Evolutionary conservation across 768 basidiomycete genomes (phyloP).

Genomic region (Boletellus ananiceps): DNA sequence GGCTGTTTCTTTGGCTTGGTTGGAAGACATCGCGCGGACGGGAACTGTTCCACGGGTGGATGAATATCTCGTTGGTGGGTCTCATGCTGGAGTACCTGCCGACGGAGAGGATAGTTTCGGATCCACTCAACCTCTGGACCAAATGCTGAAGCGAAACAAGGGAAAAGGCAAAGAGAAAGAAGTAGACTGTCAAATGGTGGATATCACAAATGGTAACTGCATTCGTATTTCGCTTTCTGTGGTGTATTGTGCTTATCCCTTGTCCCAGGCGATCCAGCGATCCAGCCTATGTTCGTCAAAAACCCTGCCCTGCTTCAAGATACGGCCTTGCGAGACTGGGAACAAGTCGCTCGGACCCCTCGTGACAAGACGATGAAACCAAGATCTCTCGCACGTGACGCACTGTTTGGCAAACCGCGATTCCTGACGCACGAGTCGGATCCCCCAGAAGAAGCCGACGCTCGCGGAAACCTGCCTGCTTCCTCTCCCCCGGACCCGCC

Average conservation of each 20-base stretch:
- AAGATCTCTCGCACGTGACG: not conserved
- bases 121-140: not conserved
- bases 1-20: constrained; percentile 68
- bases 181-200: constrained; percentile 28
- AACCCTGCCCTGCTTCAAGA: constrained; percentile 23
- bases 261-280: constrained; percentile 4
- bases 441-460: constrained; percentile 12
- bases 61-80: constrained; percentile 30
- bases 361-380: not conserved
- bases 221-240: not conserved
- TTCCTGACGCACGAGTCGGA: constrained; percentile 26
- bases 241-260: not conserved
- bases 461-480: not conserved
- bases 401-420: constrained; percentile 34
- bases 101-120: constrained; percentile 26
- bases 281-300: constrained; percentile 18
- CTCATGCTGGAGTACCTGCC: constrained; percentile 39
- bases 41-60: constrained; percentile 43
- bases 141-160: constrained; percentile 17
- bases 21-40: constrained; percentile 50
- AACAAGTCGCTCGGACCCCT: not conserved
- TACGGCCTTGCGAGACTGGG: not conserved
- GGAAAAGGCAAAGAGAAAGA: constrained; percentile 34
- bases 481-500: constrained; percentile 19
- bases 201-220: constrained; percentile 36